Conservation (phyloP, 129 eudicot genomes). For the Pittosporum tobira region DNA sequence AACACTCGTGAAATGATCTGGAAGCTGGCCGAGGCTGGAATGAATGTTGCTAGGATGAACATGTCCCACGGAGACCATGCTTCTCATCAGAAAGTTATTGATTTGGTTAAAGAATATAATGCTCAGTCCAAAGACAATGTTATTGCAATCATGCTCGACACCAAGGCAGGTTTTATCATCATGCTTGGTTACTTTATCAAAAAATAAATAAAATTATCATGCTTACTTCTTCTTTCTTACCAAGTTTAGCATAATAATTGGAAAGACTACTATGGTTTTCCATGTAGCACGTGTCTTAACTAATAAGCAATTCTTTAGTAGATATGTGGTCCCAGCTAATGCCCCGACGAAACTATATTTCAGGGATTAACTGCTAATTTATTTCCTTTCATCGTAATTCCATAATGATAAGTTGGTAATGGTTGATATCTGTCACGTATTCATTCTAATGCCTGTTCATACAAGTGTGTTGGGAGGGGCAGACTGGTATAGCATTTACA, state of each 20-base stretch:
- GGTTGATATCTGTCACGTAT: no score
- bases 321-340: no score
- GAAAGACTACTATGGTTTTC: not conserved
- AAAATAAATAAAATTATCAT: no score
- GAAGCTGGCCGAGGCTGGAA: conserved; percentile 97
- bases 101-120: conserved; percentile 90
- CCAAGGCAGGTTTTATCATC: conserved; percentile 50
- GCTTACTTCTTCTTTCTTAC: not conserved
- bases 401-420: no score
- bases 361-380: no score
- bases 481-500: not conserved
- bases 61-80: conserved; percentile 99
- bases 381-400: no score
- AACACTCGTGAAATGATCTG: conserved; percentile 94
- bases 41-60: conserved; percentile 93
- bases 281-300: not conserved
- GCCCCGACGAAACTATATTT: no score
- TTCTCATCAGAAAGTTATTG: conserved; percentile 91
- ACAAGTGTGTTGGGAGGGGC: not conserved
- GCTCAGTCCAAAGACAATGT: conserved; percentile 84
- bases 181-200: no score
- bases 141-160: conserved; percentile 97
- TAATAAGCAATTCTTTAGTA: not conserved
- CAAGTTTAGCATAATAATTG: not conserved
- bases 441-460: no score